phyloP scores from a whole-genome alignment of 305 asterid species.

The Ilex paraguariensis region DNA sequence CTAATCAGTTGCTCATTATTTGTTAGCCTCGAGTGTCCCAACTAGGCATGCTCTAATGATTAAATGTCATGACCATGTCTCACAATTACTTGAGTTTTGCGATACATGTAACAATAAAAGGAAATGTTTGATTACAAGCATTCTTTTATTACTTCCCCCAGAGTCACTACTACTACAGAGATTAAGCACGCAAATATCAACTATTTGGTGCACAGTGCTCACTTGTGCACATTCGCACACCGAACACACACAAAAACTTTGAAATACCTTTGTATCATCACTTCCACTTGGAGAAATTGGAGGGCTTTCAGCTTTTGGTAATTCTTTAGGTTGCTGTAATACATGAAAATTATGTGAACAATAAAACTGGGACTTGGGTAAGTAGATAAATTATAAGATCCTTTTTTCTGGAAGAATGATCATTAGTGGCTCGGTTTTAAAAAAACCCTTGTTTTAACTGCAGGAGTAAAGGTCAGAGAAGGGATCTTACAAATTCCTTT shows the following conservation, averaged over 20 bases:
- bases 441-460: background rate
- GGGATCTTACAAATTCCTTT: conserved; percentile 23
- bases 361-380: background rate
- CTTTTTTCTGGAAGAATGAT: background rate
- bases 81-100: background rate
- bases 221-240: too few relatives aligned
- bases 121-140: too few relatives aligned
- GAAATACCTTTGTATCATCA: conserved; percentile 55
- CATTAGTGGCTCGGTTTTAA: background rate
- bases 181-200: too few relatives aligned
- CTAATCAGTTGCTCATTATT: too few relatives aligned
- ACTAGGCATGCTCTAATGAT: background rate
- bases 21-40: too few relatives aligned
- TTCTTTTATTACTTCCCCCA: too few relatives aligned
- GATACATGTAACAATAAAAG: background rate
- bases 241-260: too few relatives aligned
- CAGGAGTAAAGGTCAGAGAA: background rate
- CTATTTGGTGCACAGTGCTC: too few relatives aligned
- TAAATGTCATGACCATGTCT: background rate
- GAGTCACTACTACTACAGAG: too few relatives aligned
- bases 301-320: conserved; percentile 45
- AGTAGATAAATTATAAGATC: background rate
- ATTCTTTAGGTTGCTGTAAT: conserved; percentile 38
- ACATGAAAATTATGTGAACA: conserved; percentile 6
- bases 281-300: conserved; percentile 63